Conservation (phyloP, 345 rosid genomes). For the Moricandia arvensis region DNA sequence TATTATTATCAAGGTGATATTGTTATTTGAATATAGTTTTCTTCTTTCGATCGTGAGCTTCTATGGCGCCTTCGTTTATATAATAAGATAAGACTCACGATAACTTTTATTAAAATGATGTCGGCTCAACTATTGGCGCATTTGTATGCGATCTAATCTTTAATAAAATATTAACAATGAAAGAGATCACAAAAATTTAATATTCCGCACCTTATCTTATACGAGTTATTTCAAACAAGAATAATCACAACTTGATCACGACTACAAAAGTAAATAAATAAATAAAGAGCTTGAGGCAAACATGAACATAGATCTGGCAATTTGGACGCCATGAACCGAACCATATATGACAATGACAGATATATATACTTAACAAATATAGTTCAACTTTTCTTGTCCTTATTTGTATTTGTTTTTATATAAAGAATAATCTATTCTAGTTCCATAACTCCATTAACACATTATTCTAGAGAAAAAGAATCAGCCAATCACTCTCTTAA, state of each 20-base stretch:
- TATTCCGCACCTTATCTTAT: background rate
- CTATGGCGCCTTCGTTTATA: background rate
- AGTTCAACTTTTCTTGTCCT: background rate
- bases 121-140: constrained; percentile 31
- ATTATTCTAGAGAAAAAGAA: constrained; percentile 31
- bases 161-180: background rate
- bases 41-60: constrained; percentile 12
- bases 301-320: constrained; percentile 29
- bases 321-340: constrained; percentile 39
- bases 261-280: background rate
- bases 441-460: constrained; percentile 35
- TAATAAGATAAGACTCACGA: background rate
- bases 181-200: background rate
- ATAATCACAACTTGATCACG: constrained; percentile 8
- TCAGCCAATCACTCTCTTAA: constrained; percentile 27
- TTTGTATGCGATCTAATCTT: constrained; percentile 3
- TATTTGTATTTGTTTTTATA: background rate
- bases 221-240: background rate
- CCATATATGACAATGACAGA: constrained; percentile 35
- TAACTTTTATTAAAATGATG: constrained; percentile 8
- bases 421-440: constrained; percentile 3
- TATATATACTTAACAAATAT: constrained; percentile 11
- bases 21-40: background rate
- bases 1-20: background rate
- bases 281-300: background rate